A percentile compares a stretch with the other conserved stretches of the same genome.
phyloP scores from a whole-genome alignment of 228 moss, liverwort and hornwort genomes.

The Sphagnum magellanicum region DNA sequence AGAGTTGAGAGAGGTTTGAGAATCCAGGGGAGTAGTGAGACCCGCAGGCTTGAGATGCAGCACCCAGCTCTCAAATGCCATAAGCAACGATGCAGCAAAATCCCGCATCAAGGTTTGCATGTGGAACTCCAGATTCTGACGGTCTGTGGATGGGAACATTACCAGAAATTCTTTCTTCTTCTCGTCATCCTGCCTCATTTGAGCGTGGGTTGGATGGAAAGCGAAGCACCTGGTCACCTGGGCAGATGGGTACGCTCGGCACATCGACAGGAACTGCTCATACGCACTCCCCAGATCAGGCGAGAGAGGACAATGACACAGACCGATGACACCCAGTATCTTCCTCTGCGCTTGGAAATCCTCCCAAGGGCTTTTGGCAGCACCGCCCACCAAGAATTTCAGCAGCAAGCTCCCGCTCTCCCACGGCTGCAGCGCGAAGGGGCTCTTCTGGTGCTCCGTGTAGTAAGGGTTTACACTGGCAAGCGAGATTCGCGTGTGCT shows the following conservation, averaged over 20 bases:
- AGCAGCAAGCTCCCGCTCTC: slow-evolving; percentile 69
- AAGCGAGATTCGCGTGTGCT: slow-evolving; percentile 70
- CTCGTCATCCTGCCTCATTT: slow-evolving; percentile 65
- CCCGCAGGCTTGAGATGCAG: slow-evolving; percentile 87
- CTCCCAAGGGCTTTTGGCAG: slow-evolving; percentile 82
- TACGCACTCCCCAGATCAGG: slow-evolving; percentile 75
- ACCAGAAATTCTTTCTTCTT: slow-evolving; percentile 83
- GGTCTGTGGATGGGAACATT: slow-evolving; percentile 75
- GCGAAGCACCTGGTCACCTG: slow-evolving; percentile 92
- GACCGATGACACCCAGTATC: slow-evolving; percentile 85
- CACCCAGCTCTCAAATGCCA: slow-evolving; percentile 96
- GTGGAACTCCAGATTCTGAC: slow-evolving; percentile 73
- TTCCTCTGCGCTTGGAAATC: slow-evolving; percentile 94
- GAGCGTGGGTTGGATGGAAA: slow-evolving; percentile 74
- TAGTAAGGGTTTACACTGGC: slow-evolving; percentile 62
- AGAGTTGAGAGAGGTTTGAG: slow-evolving; percentile 90
- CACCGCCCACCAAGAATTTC: slow-evolving; percentile 91
- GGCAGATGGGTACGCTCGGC: slow-evolving; percentile 91
- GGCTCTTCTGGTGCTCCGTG: slow-evolving; percentile 98
- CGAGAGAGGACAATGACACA: slow-evolving; percentile 83
- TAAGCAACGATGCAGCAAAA: slow-evolving; percentile 90
- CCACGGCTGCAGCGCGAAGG: slow-evolving; percentile 92
- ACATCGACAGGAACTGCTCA: slow-evolving; percentile 79
- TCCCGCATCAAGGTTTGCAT: slow-evolving; percentile 97
- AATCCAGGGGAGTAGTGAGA: slow-evolving; percentile 88